A percentile compares a stretch with the other conserved stretches of the same genome.
These are phyloP conservation scores for Verticillium dahliae DNA, from an alignment of 2,329 filamentous ascomycete genomes.

Conservation along the genomic window DNA sequence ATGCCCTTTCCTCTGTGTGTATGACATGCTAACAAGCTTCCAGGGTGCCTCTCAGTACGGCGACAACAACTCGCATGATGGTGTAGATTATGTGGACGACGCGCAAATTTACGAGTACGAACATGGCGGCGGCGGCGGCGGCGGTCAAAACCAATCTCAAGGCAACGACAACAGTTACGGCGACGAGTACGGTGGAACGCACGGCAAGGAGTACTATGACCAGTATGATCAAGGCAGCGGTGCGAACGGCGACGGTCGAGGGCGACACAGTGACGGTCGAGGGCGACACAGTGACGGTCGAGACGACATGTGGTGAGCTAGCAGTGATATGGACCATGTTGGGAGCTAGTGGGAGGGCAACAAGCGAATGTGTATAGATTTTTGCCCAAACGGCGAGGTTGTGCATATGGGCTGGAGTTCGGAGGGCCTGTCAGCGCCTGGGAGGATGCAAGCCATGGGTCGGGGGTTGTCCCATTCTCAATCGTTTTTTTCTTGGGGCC, in stretches of 20 bases:
- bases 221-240: constrained; percentile 15
- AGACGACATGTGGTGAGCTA: constrained; percentile 37
- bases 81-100: constrained; percentile 44
- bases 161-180: constrained; percentile 34
- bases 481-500: background rate
- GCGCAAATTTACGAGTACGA: constrained; percentile 49
- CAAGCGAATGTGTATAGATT: background rate
- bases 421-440: background rate
- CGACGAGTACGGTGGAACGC: constrained; percentile 26
- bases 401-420: background rate
- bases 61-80: constrained; percentile 33
- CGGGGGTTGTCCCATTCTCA: background rate
- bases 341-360: background rate
- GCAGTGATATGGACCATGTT: background rate
- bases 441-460: background rate
- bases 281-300: constrained; percentile 19
- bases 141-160: constrained; percentile 22
- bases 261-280: no score
- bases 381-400: background rate
- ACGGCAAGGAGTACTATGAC: constrained; percentile 33
- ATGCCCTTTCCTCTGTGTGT: no score
- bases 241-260: no score
- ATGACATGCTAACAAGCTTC: constrained; percentile 6
- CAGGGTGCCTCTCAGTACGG: constrained; percentile 41
- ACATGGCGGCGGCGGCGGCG: constrained; percentile 37